Evolutionary conservation across 1,139 yeast genomes (phyloP).

Genomic region (Pichia sp.): DNA sequence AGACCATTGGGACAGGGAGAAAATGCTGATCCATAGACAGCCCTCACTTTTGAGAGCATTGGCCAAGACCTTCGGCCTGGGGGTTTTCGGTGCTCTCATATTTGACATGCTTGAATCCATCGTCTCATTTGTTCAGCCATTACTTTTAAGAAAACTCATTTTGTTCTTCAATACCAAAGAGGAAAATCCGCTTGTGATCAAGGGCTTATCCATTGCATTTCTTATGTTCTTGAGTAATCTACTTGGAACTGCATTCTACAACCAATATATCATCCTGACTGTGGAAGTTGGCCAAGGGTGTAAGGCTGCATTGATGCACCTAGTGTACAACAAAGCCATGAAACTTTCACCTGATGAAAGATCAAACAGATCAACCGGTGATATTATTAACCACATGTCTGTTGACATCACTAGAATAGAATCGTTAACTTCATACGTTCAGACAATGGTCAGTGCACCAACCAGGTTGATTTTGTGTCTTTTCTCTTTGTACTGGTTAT

Average conservation of each 20-base stretch:
- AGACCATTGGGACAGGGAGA: conserved; percentile 33
- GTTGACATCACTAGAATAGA: conserved; percentile 54
- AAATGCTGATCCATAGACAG: conserved; percentile 17
- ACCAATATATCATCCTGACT: conserved; percentile 45
- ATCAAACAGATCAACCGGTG: conserved; percentile 44
- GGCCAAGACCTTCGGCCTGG: conserved; percentile 40
- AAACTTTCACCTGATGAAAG: conserved; percentile 41
- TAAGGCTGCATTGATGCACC: conserved; percentile 42
- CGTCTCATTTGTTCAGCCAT: conserved; percentile 49
- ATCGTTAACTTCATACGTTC: conserved; percentile 44
- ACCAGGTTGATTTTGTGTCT: conserved; percentile 48
- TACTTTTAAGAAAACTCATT: conserved; percentile 43
- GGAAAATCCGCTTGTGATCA: conserved; percentile 36
- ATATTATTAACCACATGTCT: conserved; percentile 50
- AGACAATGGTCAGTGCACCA: conserved; percentile 53
- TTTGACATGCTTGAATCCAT: conserved; percentile 41
- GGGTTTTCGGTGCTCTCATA: conserved; percentile 35
- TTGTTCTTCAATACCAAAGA: conserved; percentile 33
- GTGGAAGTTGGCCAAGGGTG: conserved; percentile 46
- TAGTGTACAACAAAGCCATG: conserved; percentile 46
- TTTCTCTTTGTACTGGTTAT: conserved; percentile 45
- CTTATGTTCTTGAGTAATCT: conserved; percentile 44
- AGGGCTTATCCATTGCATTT: conserved; percentile 45
- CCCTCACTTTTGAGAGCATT: conserved; percentile 39
- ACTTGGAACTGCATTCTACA: conserved; percentile 39